Evolutionary conservation across 192 early-diverging fungal genomes (phyloP), one percentile per base, ranked within the genome.

Genomic region (Pilobolus umbonatus): DNA sequence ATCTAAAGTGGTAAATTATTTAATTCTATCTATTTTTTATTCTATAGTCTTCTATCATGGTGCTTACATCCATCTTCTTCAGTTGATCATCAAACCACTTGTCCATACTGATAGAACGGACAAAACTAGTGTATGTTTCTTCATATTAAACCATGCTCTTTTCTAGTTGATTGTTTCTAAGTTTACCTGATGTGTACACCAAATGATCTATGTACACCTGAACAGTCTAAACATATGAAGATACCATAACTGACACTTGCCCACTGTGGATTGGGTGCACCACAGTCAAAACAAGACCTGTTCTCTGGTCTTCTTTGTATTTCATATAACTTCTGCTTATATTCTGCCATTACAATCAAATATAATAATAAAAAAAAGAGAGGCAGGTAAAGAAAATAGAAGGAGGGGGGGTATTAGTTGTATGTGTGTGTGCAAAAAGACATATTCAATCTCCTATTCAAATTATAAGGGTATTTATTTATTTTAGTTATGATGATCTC

Each of bases 91-190:
- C 85, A 31, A 81, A 86, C 95, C 95, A 99, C 61, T 89, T 89
- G 74, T 99, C 96, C 96, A 99, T 99, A 2, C 88, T 88, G 56
- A 98, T 89, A 2, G 96, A 99, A 17, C 96, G 85, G 29, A 99
- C 96, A 81, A 99, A 99, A 71, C 86, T 42, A 54, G 3, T 24
- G 1, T 5, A 5, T 21, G 4, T 5, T 46, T 22, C 9, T 26
- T 17, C 1, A 30, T 36, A 11, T 25, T 24, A 32, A 53, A 53
- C 34, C 34, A 14, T 4, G 3, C 43, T 49, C 7, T 49, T 49
- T 26, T 12, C 9, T 14, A 8, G 4, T 38, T 25, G 21, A 49
- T 9, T 30, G 17, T 47, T 75, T 63, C 25, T 32, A 52, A 42
- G 25, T 46, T 36, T 77, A 83, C 81, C 77, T 88, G 65, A 86